Percentiles rank a stretch among this genome's conserved stretches.
Evolutionary conservation across 768 basidiomycete species (phyloP).

Genomic region (Serendipita sp.): DNA sequence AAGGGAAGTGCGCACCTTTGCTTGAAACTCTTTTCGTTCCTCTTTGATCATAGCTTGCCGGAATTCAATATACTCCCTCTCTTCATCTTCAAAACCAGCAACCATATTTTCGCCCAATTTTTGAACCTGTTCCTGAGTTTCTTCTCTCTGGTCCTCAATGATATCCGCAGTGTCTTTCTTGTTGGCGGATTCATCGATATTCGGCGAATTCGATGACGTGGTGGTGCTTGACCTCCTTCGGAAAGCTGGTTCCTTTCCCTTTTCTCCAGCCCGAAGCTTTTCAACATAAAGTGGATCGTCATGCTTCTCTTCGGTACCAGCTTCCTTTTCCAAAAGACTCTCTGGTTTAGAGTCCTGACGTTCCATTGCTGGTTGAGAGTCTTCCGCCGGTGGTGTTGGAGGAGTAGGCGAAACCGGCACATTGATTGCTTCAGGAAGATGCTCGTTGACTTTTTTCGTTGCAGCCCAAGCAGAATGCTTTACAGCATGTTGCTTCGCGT

Average conservation of each 20-base stretch:
- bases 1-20: conserved; percentile 27
- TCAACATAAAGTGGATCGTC: neutral
- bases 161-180: neutral
- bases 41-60: conserved; percentile 16
- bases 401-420: conserved; percentile 36
- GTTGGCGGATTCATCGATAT: neutral
- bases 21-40: conserved; percentile 35
- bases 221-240: conserved; percentile 2
- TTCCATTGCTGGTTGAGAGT: conserved; percentile 9
- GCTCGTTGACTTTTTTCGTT: conserved; percentile 20
- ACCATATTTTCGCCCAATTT: neutral
- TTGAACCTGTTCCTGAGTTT: neutral
- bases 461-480: conserved; percentile 18
- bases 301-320: neutral
- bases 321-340: neutral
- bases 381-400: conserved; percentile 13
- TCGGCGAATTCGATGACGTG: conserved; percentile 12
- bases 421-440: conserved; percentile 38
- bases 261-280: neutral
- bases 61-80: conserved; percentile 14
- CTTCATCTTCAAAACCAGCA: neutral
- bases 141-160: neutral
- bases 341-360: neutral
- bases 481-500: conserved; percentile 13
- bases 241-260: neutral